Conservation (phyloP, 768 basidiomycete species). For the Lentinula edodes region DNA sequence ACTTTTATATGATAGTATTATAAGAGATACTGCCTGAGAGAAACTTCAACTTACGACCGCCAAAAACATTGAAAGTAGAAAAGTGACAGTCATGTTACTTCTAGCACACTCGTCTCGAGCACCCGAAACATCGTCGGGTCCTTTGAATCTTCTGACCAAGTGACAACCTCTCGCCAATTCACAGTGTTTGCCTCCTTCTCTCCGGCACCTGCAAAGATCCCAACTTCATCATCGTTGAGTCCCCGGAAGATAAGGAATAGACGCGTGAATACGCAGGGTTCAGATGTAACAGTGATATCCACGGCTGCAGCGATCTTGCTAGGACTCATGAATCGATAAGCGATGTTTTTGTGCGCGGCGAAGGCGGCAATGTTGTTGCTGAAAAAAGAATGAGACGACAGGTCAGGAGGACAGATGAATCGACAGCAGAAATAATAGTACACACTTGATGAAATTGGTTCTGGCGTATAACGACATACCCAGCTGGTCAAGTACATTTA, state of each 20-base stretch:
- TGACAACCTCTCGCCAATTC: slow-evolving; percentile 79
- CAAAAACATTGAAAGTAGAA: background rate
- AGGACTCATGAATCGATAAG: slow-evolving; percentile 83
- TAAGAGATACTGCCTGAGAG: background rate
- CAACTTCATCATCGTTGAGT: slow-evolving; percentile 73
- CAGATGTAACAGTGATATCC: slow-evolving; percentile 78
- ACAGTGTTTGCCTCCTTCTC: slow-evolving; percentile 80
- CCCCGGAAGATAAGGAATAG: slow-evolving; percentile 86
- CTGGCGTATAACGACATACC: slow-evolving; percentile 81
- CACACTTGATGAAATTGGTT: slow-evolving; percentile 74
- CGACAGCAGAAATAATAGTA: background rate
- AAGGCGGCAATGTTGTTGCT: slow-evolving; percentile 78
- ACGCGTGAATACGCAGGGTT: slow-evolving; percentile 77
- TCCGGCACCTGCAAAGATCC: slow-evolving; percentile 68
- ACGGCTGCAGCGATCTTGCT: slow-evolving; percentile 79
- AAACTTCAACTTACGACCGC: background rate
- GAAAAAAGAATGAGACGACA: slow-evolving; percentile 5
- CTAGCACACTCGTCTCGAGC: slow-evolving; percentile 73
- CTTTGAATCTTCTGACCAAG: slow-evolving; percentile 79
- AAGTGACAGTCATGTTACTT: slow-evolving; percentile 42
- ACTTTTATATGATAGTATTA: background rate
- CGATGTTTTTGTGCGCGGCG: slow-evolving; percentile 77
- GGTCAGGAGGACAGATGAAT: background rate
- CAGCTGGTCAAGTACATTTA: slow-evolving; percentile 77
- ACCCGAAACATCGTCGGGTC: slow-evolving; percentile 71